Base-by-base conservation (phyloP, 73 alveolate genomes). In the Paramecium octaurelia region DNA sequence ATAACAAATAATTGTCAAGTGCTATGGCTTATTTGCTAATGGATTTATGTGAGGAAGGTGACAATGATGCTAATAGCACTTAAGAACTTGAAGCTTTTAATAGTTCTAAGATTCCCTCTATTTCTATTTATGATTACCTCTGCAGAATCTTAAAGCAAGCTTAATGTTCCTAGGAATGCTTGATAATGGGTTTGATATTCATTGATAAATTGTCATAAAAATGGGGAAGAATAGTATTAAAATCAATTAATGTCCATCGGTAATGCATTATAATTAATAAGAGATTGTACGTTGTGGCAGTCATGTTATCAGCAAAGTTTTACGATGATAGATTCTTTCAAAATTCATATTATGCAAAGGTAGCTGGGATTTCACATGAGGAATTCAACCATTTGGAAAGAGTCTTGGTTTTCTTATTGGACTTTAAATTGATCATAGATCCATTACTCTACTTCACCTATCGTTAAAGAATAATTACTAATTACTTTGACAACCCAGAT, bases 321-420 rank as follows among this genome's bases (percentile, higher is more conserved):
- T 40, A 85, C 44, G 97, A 95, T 58, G 99, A 96, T 60, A 93
- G 88, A 50, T 89, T 36, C 88, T 93, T 84, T 58, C 73, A 92
- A 42, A 87, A 94, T 75, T 34, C 83, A 21, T 95, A 36, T 73
- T 96, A 94, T 88, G 95, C 97, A 11, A 94, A 89, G 57, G 88
- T 95, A 14, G 98, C 97, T 31, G 99, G 99, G 14, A 86, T 96
- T 24, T 21, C 95, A 9, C 86, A 46, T 58, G 76, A 71, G 34
- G 99, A 96, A 88, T 42, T 88, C 75, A 92, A 86, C 59, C 88
- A 43, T 42, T 93, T 96, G n/a, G 98, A 96, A 92, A 50, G 68
- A 54, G 92, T 92, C 42, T 96, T 95, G 76, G 76, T 95, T 12
- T 84, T 54, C 35, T 70, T 71, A 36, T 92, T 96, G 36, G 96